Evolutionary conservation across 805 yeast genomes (phyloP).

Genomic region (Suhomyces xylopsoci): DNA sequence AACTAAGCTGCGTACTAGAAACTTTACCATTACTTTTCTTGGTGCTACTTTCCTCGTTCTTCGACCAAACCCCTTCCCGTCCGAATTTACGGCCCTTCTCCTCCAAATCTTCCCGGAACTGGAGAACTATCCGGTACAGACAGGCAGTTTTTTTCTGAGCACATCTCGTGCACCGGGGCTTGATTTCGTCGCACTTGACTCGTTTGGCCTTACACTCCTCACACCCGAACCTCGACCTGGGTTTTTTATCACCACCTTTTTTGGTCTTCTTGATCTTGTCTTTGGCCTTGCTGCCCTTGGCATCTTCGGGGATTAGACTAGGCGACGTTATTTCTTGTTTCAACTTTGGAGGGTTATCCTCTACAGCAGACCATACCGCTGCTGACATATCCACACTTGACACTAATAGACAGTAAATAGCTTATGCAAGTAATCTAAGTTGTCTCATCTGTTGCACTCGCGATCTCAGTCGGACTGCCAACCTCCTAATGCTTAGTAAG

Average conservation of each 20-base stretch:
- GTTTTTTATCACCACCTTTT: neutral
- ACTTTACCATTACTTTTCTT: no score
- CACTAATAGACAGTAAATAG: neutral
- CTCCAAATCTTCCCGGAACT: slow-evolving; percentile 26
- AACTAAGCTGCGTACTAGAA: slow-evolving; percentile 9
- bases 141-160: slow-evolving; percentile 14
- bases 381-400: neutral
- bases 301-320: neutral
- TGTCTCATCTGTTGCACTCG: no score
- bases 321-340: neutral
- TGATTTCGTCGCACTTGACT: slow-evolving; percentile 27
- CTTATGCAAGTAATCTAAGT: no score
- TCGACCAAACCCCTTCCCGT: slow-evolving; percentile 27
- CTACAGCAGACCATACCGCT: neutral
- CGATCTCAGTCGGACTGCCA: no score
- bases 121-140: slow-evolving; percentile 18
- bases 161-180: slow-evolving; percentile 23
- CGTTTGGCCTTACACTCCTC: slow-evolving; percentile 18
- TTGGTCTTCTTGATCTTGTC: neutral
- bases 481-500: no score
- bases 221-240: slow-evolving; percentile 24
- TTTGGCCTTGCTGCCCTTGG: neutral
- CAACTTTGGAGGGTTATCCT: neutral
- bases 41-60: slow-evolving; percentile 4
- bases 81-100: slow-evolving; percentile 23